phyloP scores from a whole-genome alignment of 768 basidiomycete genomes.

The Thelephora aurantiotincta region DNA sequence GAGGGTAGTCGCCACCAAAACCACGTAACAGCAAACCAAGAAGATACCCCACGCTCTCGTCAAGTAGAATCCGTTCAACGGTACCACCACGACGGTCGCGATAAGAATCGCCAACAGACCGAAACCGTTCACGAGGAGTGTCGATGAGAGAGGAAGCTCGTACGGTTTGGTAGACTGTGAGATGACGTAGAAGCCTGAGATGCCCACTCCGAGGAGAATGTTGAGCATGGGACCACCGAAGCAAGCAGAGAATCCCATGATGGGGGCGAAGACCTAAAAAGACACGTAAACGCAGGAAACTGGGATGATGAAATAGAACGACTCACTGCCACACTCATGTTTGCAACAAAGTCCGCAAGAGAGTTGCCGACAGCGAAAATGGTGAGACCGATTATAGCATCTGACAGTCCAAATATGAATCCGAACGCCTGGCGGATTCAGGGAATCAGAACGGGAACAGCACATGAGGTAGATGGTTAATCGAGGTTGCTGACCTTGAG shows the following conservation, averaged over 20 bases:
- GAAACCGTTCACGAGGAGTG: slow-evolving; percentile 70
- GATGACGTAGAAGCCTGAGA: slow-evolving; percentile 82
- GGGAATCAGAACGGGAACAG: not conserved
- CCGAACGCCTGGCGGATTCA: slow-evolving; percentile 59
- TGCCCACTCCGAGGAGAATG: slow-evolving; percentile 80
- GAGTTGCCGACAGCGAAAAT: slow-evolving; percentile 97
- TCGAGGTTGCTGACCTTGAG: slow-evolving; percentile 46
- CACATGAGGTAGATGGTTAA: not conserved
- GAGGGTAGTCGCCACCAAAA: slow-evolving; percentile 69
- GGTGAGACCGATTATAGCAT: slow-evolving; percentile 93
- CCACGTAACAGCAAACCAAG: slow-evolving; percentile 58
- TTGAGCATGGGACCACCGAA: slow-evolving; percentile 91
- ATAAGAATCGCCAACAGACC: slow-evolving; percentile 70
- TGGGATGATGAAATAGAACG: not conserved
- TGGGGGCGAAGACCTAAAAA: slow-evolving; percentile 62
- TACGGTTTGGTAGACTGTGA: slow-evolving; percentile 48
- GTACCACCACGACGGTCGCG: slow-evolving; percentile 71
- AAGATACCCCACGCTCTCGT: slow-evolving; percentile 72
- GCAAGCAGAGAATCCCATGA: slow-evolving; percentile 94
- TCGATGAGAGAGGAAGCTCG: slow-evolving; percentile 63
- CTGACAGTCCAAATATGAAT: slow-evolving; percentile 86
- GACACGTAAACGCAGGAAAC: not conserved
- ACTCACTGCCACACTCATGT: slow-evolving; percentile 83
- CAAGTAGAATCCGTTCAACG: slow-evolving; percentile 70
- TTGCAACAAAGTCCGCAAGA: slow-evolving; percentile 91